Conservation (phyloP, 2,329 filamentous ascomycete genomes). For the Zymoseptoria crescenta region DNA sequence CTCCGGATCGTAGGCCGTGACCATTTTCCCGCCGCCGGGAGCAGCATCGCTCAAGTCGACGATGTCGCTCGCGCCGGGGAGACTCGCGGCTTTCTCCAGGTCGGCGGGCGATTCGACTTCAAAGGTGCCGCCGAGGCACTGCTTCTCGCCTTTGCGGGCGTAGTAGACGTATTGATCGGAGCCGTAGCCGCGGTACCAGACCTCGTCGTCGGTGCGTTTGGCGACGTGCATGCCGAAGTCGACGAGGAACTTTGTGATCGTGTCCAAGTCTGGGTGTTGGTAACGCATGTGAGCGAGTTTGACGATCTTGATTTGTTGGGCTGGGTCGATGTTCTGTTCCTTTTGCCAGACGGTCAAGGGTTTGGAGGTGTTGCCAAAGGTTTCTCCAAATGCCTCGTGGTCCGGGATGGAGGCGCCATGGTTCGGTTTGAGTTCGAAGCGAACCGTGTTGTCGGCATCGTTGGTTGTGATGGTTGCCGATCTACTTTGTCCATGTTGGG, state of each 20-base stretch:
- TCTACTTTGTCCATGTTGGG: conserved; percentile 19
- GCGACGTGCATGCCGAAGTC: conserved; percentile 39
- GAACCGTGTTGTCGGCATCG: conserved; percentile 8
- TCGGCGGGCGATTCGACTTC: conserved; percentile 37
- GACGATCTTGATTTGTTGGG: conserved; percentile 40
- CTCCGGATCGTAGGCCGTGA: conserved; percentile 35
- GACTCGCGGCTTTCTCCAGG: conserved; percentile 32
- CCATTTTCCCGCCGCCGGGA: conserved; percentile 34
- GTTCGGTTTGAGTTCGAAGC: conserved; percentile 29
- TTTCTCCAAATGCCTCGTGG: conserved; percentile 23
- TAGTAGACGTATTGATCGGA: conserved; percentile 40
- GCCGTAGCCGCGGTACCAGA: conserved; percentile 40
- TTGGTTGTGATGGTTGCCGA: conserved; percentile 23
- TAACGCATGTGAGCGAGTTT: conserved; percentile 48
- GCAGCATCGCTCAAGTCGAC: conserved; percentile 31
- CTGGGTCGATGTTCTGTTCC: conserved; percentile 34
- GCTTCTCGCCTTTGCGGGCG: conserved; percentile 32
- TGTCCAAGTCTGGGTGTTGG: conserved; percentile 44
- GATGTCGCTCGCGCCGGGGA: conserved; percentile 22
- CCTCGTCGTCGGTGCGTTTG: conserved; percentile 30
- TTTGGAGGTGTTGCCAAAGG: conserved; percentile 29
- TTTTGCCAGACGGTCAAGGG: conserved; percentile 33
- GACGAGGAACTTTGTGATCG: conserved; percentile 40
- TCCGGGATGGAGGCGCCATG: conserved; percentile 35
- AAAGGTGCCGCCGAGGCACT: conserved; percentile 38